Evolutionary conservation across 768 basidiomycete genomes (phyloP), one percentile per base, ranked within the genome.

Genomic region (Rhodotorula sphaerocarpa): DNA sequence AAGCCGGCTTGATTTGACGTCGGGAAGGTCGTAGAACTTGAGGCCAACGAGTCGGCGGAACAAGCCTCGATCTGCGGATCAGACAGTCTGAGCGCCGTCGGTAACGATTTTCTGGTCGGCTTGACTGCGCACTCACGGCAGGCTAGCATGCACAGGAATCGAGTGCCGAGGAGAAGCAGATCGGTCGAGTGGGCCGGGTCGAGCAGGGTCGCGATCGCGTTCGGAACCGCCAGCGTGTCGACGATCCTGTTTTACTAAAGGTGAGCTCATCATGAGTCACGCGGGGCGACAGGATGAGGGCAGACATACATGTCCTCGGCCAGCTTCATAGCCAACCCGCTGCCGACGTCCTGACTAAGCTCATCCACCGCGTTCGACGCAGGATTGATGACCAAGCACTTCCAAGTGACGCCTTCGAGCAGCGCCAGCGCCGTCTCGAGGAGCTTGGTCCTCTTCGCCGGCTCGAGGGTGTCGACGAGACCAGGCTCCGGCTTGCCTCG

Each of bases 321-420:
- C 31, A 28, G 28, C 36, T 43, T 28, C n/a, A n/a, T n/a, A n/a
- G n/a, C n/a, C n/a, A n/a, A n/a, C n/a, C n/a, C n/a, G n/a, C n/a
- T n/a, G n/a, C n/a, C n/a, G n/a, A n/a, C n/a, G n/a, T n/a, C n/a
- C n/a, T n/a, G n/a, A n/a, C n/a, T n/a, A n/a, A n/a, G n/a, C n/a
- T n/a, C n/a, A n/a, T n/a, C n/a, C n/a, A n/a, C n/a, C n/a, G n/a
- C n/a, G n/a, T n/a, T n/a, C n/a, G n/a, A n/a, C n/a, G n/a, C n/a
- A n/a, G n/a, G n/a, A n/a, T n/a, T n/a, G n/a, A n/a, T 42, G n/a
- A 15, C 36, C 14, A 21, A 27, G 5, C 14, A 43, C 48, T 62
- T 45, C 67, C 67, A 68, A 2, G 52, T 59, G 15, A 68, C 27
- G 9, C 67, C 62, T 44, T 68, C 67, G 23, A 68, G 44, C 5